A percentile compares a stretch with the other conserved stretches of the same genome.
These are phyloP conservation scores for Mycena epipterygia DNA, from an alignment of 768 basidiomycete genomes.

Conservation along the genomic window DNA sequence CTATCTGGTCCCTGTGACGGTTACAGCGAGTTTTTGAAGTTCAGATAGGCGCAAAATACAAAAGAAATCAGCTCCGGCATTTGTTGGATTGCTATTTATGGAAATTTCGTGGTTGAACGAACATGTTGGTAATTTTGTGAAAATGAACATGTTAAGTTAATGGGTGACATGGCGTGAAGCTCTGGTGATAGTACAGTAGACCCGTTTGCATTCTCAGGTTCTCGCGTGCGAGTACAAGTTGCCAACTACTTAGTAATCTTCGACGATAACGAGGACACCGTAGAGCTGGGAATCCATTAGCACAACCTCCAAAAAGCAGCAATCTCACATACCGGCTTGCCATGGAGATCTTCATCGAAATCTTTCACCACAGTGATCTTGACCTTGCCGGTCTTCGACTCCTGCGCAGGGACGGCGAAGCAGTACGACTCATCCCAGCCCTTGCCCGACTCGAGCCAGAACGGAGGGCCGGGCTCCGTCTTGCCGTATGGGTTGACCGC, in stretches of 20 bases:
- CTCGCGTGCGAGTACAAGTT: not conserved
- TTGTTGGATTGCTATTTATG: too few species aligned
- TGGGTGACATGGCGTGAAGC: too few species aligned
- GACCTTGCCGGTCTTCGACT: not conserved
- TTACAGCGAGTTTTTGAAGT: too few species aligned
- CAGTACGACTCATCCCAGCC: conserved; percentile 9
- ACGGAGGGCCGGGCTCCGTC: not conserved
- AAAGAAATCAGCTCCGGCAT: too few species aligned
- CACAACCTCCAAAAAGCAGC: not conserved
- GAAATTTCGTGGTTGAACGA: too few species aligned
- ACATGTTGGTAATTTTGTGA: too few species aligned
- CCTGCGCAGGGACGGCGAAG: not conserved
- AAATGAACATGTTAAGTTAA: too few species aligned
- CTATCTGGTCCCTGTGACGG: too few species aligned
- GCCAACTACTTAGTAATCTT: conserved; percentile 2
- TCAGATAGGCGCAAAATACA: too few species aligned
- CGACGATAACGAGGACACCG: not conserved
- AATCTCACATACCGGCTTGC: conserved; percentile 3
- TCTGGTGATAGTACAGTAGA: too few species aligned
- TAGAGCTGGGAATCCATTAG: conserved; percentile 8
- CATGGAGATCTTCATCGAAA: not conserved
- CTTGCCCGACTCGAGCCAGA: conserved; percentile 15
- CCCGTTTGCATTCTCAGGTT: too few species aligned
- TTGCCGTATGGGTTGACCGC: conserved; percentile 1
- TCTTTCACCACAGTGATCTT: conserved; percentile 15